Conservation (phyloP, 2,329 filamentous ascomycete genomes). For the Fusarium sp. region DNA sequence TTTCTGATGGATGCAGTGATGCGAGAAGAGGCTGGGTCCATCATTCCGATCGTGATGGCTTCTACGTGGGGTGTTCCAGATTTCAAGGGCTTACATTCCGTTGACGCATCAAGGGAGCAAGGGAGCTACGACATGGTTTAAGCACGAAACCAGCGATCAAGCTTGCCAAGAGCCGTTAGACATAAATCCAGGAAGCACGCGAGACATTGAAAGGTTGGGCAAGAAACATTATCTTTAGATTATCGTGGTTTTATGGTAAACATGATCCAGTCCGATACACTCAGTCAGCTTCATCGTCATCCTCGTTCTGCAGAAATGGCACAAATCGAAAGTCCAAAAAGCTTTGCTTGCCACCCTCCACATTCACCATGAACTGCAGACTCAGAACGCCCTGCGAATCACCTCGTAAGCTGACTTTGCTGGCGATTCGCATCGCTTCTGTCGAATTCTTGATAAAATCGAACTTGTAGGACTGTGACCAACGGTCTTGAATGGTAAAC, state of each 20-base stretch:
- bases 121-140: neutral
- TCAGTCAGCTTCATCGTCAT: slow-evolving; percentile 52
- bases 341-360: slow-evolving; percentile 74
- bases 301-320: slow-evolving; percentile 73
- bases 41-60: slow-evolving; percentile 30
- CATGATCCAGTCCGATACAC: neutral
- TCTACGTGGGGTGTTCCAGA: slow-evolving; percentile 22
- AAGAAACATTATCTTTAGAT: slow-evolving; percentile 4
- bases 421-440: slow-evolving; percentile 92
- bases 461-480: slow-evolving; percentile 85
- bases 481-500: slow-evolving; percentile 70
- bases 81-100: slow-evolving; percentile 29
- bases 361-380: slow-evolving; percentile 95
- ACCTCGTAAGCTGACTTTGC: slow-evolving; percentile 89
- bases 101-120: slow-evolving; percentile 31
- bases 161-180: neutral
- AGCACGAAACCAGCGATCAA: neutral
- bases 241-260: slow-evolving; percentile 1
- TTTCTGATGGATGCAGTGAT: neutral
- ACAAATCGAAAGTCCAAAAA: slow-evolving; percentile 89
- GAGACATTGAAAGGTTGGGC: slow-evolving; percentile 9
- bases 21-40: slow-evolving; percentile 24
- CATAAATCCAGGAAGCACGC: neutral
- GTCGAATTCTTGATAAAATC: slow-evolving; percentile 84
- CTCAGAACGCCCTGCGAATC: slow-evolving; percentile 92